phyloP scores from a whole-genome alignment of 2,329 filamentous ascomycete species.

The Fusarium pseudocircinatum region DNA sequence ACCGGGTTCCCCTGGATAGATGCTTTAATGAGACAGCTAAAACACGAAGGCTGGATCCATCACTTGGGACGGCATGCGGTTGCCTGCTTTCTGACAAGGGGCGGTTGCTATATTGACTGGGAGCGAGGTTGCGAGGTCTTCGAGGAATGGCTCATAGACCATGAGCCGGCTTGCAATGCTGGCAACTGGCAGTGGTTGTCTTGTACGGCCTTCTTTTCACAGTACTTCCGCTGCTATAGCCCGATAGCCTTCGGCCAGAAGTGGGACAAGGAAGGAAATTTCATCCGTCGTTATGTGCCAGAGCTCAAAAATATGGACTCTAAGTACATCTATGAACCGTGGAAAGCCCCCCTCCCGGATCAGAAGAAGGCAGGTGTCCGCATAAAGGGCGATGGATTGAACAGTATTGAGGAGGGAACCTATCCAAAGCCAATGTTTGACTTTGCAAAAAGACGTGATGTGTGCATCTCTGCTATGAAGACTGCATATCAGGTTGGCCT shows the following conservation, averaged over 20 bases:
- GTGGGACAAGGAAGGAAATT: conserved; percentile 75
- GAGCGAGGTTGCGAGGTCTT: conserved; percentile 83
- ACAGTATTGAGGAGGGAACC: conserved; percentile 53
- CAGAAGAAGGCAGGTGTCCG: conserved; percentile 75
- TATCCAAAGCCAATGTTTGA: conserved; percentile 85
- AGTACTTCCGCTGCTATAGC: conserved; percentile 76
- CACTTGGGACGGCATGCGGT: conserved; percentile 81
- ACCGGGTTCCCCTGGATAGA: conserved; percentile 87
- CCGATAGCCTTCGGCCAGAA: conserved; percentile 79
- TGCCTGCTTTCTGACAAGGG: conserved; percentile 82
- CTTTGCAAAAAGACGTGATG: conserved; percentile 68
- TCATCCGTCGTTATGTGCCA: conserved; percentile 73
- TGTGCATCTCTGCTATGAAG: conserved; percentile 76
- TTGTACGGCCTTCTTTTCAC: conserved; percentile 78
- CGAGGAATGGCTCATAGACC: conserved; percentile 78
- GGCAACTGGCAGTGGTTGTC: conserved; percentile 84
- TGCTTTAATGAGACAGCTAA: conserved; percentile 79
- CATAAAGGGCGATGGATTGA: conserved; percentile 64
- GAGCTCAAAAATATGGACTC: conserved; percentile 69
- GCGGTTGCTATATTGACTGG: conserved; percentile 82
- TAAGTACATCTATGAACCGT: conserved; percentile 83
- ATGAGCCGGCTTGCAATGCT: conserved; percentile 77
- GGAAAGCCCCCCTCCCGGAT: conserved; percentile 75
- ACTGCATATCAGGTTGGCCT: conserved; percentile 72
- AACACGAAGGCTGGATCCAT: conserved; percentile 80